These are phyloP conservation scores for Besnoitia besnoiti DNA, from an alignment of 169 alveolate genomes.

Conservation along the genomic window DNA sequence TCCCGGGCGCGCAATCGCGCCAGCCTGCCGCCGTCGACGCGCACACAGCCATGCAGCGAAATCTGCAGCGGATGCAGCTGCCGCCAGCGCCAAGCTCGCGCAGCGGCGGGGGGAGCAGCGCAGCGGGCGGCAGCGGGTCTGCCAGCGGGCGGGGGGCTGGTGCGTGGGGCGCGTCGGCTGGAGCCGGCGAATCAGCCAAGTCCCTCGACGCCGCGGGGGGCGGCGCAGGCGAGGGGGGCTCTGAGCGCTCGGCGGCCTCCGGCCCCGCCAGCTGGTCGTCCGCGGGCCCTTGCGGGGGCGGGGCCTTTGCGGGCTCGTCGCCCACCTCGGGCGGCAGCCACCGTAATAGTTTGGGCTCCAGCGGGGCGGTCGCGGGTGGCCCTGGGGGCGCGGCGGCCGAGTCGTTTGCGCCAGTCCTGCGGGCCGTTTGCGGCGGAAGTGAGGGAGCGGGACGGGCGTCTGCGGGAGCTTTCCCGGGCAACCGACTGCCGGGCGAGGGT, in stretches of 20 bases:
- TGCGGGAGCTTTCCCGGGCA: background rate
- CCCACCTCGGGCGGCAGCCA: background rate
- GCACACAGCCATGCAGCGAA: background rate
- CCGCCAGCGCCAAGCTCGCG: constrained; percentile 5
- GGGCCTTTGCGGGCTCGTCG: background rate
- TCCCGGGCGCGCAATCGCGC: background rate
- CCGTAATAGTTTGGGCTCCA: background rate
- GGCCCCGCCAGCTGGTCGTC: no score
- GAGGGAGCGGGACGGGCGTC: background rate
- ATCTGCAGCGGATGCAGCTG: constrained; percentile 12
- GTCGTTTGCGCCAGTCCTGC: background rate
- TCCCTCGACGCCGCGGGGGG: background rate
- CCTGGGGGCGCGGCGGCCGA: background rate
- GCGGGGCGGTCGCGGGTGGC: no score
- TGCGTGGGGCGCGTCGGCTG: background rate
- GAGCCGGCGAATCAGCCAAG: background rate
- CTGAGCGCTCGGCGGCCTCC: no score
- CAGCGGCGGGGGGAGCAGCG: background rate
- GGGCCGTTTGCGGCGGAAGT: background rate
- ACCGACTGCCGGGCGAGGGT: background rate
- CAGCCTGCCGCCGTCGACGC: background rate
- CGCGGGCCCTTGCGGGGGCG: background rate
- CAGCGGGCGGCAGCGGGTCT: background rate
- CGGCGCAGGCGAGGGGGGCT: no score
- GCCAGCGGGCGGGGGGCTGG: constrained; percentile 8